A percentile compares a stretch with the other conserved stretches of the same genome.
Conservation (phyloP, 176 grass and related monocot species). For the Puya raimondii region DNA sequence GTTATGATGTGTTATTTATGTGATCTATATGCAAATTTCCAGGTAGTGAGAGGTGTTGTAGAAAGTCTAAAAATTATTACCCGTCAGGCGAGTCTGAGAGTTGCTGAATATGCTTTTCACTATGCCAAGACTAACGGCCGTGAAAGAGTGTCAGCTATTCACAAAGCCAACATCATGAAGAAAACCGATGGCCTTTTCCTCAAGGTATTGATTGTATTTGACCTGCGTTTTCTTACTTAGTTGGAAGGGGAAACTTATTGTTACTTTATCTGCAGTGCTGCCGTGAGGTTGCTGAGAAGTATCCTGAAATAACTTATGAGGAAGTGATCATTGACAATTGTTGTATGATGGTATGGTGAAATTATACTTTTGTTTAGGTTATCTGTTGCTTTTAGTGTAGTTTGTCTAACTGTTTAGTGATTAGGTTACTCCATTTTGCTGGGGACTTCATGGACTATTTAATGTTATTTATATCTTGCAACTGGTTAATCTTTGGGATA, state of each 20-base stretch:
- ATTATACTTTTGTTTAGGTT: background rate
- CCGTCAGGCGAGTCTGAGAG: constrained; percentile 87
- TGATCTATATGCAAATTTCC: background rate
- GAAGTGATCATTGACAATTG: constrained; percentile 98
- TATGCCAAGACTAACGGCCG: constrained; percentile 82
- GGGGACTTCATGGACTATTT: background rate
- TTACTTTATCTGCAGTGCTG: constrained; percentile 57
- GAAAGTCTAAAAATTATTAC: constrained; percentile 99
- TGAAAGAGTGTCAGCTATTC: constrained; percentile 84
- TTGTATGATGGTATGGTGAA: constrained; percentile 74
- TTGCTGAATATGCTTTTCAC: constrained; percentile 97
- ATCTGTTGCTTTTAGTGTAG: no score
- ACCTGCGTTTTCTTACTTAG: background rate
- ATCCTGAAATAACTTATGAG: constrained; percentile 87
- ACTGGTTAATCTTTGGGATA: background rate
- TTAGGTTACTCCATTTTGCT: no score
- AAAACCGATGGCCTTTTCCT: constrained; percentile 98
- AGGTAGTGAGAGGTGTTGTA: constrained; percentile 98
- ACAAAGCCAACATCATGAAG: constrained; percentile 99
- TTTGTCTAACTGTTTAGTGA: no score
- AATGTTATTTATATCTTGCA: background rate
- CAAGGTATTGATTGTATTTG: constrained; percentile 35
- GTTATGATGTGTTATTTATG: background rate
- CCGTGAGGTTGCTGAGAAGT: constrained; percentile 88
- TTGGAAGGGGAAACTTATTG: background rate